phyloP scores from a whole-genome alignment of 192 early-diverging fungal species.

The Entomortierella beljakovae region DNA sequence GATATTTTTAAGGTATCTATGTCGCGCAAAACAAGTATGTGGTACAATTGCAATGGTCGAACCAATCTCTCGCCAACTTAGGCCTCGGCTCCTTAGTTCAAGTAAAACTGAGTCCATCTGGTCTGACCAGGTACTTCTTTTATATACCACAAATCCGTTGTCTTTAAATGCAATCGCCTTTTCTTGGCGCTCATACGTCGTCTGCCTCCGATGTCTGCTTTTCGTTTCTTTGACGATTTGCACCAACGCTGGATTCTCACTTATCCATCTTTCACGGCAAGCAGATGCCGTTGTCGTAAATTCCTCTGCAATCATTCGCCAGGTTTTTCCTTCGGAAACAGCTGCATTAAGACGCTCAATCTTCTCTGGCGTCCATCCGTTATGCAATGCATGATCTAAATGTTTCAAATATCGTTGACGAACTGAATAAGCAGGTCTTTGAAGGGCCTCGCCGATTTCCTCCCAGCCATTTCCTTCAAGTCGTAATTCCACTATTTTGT shows the following conservation, averaged over 20 bases:
- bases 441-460: constrained; percentile 24
- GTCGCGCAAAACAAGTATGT: constrained; percentile 23
- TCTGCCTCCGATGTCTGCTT: too few species aligned
- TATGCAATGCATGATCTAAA: constrained; percentile 22
- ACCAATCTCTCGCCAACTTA: constrained; percentile 41
- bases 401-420: constrained; percentile 27
- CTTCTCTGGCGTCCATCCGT: constrained; percentile 17
- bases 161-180: not conserved
- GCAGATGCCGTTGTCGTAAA: constrained; percentile 11
- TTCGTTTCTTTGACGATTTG: not conserved
- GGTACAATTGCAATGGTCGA: constrained; percentile 14
- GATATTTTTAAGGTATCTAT: not conserved
- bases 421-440: not conserved
- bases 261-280: constrained; percentile 32
- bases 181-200: not conserved
- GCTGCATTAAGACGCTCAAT: constrained; percentile 12
- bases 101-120: constrained; percentile 17
- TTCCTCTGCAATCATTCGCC: constrained; percentile 19
- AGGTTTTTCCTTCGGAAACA: constrained; percentile 16
- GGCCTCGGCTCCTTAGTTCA: constrained; percentile 14
- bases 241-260: constrained; percentile 14
- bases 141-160: not conserved
- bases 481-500: constrained; percentile 29
- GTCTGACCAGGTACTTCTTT: constrained; percentile 10
- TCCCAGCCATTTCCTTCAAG: constrained; percentile 42